Evolutionary conservation across 2,329 filamentous ascomycete species (phyloP).

Genomic region (Fusarium transvaalense): DNA sequence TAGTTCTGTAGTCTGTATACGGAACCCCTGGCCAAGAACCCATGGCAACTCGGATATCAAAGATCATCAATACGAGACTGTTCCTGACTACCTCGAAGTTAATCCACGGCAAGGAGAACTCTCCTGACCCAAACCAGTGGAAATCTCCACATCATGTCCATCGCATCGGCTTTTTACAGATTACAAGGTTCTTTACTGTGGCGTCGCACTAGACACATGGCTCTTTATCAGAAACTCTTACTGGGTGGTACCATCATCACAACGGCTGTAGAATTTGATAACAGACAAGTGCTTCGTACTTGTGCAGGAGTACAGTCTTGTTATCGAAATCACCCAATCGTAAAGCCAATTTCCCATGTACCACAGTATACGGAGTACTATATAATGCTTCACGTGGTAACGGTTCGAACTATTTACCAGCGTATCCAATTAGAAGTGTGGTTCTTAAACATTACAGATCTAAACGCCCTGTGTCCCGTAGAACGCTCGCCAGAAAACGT

Average conservation of each 20-base stretch:
- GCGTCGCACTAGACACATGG: constrained; percentile 21
- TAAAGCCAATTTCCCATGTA: constrained; percentile 22
- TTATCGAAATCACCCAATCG: constrained; percentile 22
- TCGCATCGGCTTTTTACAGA: not conserved
- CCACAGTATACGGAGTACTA: not conserved
- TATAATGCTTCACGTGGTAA: not conserved
- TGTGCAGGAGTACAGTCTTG: constrained; percentile 7
- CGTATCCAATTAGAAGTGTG: constrained; percentile 5
- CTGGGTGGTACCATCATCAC: not conserved
- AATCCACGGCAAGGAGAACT: constrained; percentile 7
- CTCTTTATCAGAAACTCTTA: constrained; percentile 1
- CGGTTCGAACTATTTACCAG: not conserved
- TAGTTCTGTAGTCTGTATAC: constrained; percentile 2
- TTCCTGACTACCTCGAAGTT: constrained; percentile 27
- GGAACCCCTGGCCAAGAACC: constrained; percentile 12
- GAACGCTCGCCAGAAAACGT: constrained; percentile 4
- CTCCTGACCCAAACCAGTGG: constrained; percentile 3
- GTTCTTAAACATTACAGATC: constrained; percentile 8
- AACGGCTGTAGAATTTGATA: not conserved
- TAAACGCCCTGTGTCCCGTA: constrained; percentile 16
- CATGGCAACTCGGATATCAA: constrained; percentile 25
- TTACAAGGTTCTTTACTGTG: constrained; percentile 1
- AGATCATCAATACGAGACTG: constrained; percentile 34
- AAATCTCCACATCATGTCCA: constrained; percentile 10
- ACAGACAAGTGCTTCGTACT: not conserved